Base-by-base conservation (phyloP, 2,329 filamentous ascomycete genomes). In the Byssoonygena ceratinophila region DNA sequence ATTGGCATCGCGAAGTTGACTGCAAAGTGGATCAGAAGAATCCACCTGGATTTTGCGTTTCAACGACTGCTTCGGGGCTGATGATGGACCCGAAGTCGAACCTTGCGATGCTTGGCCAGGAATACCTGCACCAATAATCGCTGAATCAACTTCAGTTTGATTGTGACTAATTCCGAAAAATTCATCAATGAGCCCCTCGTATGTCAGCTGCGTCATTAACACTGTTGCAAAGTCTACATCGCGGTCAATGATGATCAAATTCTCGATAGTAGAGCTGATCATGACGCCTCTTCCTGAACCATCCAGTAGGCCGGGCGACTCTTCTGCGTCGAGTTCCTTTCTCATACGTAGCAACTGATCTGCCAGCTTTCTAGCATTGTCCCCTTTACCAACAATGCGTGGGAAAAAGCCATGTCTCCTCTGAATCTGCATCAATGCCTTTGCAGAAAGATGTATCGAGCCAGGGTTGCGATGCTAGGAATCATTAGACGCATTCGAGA, bases 131-230 rank as follows among this genome's bases (percentile, higher is more conserved):
- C 91, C 91, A 8, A 96, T 82, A 55, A 97, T 81, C 1, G 89
- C 89, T 1, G 88, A 87, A 65, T 97, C 91, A 20, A 97, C 82
- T 64, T 97, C 92, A 34, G 87, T 84, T 65, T 94, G 89, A 63
- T 94, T 97, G 64, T 96, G 85, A 58, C 87, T 81, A 56, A 98
- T 94, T 29, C 85, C 84, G 64, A 94, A 94, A 14, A 92, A 78
- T 66, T 98, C 92, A 63, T 98, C 94, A 51, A 98, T 84, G 23
- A 98, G 75, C 2, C 92, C 92, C 70, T 98, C 91, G 63, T 98
- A 98, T 1, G 92, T 98, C 56, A 98, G 74, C 66, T 98, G 92
- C 0, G 91, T 97, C 51, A 98, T 82, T 14, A 98, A 76, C 0
- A 86, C 84, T 0, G 92, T 96, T 14, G 91, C 87, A 62, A 92